These are phyloP conservation scores for Microsporum ferrugineum DNA, from an alignment of 2,329 filamentous ascomycete genomes.

Conservation along the genomic window DNA sequence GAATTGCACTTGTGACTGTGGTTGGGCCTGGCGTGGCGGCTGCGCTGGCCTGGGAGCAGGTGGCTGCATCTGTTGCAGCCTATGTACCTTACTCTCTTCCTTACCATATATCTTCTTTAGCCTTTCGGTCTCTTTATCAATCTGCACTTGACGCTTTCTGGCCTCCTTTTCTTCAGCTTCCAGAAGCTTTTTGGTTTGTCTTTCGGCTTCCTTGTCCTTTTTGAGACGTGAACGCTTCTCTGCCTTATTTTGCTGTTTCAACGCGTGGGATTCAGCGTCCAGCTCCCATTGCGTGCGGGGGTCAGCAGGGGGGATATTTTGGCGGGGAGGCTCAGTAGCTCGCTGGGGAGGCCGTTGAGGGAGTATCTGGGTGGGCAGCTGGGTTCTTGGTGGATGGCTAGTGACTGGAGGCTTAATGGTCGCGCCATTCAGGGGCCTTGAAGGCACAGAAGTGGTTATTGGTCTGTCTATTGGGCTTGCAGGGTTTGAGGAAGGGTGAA, in stretches of 20 bases:
- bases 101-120: slow-evolving; percentile 48
- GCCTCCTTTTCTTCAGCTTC: slow-evolving; percentile 44
- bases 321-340: slow-evolving; percentile 13
- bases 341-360: neutral
- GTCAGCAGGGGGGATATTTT: slow-evolving; percentile 29
- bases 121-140: slow-evolving; percentile 68
- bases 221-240: slow-evolving; percentile 34
- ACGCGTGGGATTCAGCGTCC: slow-evolving; percentile 40
- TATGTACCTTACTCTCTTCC: slow-evolving; percentile 19
- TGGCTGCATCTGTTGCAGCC: neutral
- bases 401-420: neutral
- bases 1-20: neutral
- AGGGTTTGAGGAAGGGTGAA: slow-evolving; percentile 28
- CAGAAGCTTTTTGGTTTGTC: slow-evolving; percentile 41
- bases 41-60: neutral
- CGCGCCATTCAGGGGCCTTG: slow-evolving; percentile 7
- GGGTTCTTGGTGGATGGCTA: neutral
- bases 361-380: neutral
- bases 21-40: neutral
- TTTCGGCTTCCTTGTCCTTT: slow-evolving; percentile 41
- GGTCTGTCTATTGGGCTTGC: neutral
- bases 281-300: slow-evolving; percentile 43
- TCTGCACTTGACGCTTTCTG: slow-evolving; percentile 42
- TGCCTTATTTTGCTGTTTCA: slow-evolving; percentile 32
- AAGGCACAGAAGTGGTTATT: slow-evolving; percentile 12